These are phyloP conservation scores for Aspergillus oerlinghausenensis DNA, from an alignment of 2,329 filamentous ascomycete species.

Conservation along the genomic window DNA sequence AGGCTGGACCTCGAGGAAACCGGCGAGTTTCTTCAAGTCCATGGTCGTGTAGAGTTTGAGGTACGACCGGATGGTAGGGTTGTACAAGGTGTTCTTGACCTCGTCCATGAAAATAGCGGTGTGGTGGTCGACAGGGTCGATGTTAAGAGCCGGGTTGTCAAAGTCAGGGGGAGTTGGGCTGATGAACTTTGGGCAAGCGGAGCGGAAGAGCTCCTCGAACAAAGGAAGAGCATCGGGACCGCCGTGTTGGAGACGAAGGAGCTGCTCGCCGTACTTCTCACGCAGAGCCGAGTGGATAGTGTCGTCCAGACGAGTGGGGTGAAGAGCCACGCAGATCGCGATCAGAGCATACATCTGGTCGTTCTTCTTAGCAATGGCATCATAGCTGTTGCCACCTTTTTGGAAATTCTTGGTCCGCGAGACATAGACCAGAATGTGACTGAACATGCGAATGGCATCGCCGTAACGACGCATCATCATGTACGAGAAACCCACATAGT, in stretches of 20 bases:
- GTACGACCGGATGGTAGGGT: slow-evolving; percentile 96
- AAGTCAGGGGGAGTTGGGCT: slow-evolving; percentile 95
- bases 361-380: slow-evolving; percentile 99
- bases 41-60: slow-evolving; percentile 98
- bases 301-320: slow-evolving; percentile 94
- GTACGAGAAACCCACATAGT: slow-evolving; percentile 99
- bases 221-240: slow-evolving; percentile 92
- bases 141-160: slow-evolving; percentile 90
- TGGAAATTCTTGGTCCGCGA: slow-evolving; percentile 99
- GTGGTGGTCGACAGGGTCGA: slow-evolving; percentile 97
- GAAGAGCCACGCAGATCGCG: slow-evolving; percentile 97
- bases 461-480: slow-evolving; percentile 99
- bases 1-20: slow-evolving; percentile 94
- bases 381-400: slow-evolving; percentile 85
- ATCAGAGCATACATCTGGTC: slow-evolving; percentile 99
- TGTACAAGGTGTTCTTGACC: slow-evolving; percentile 99
- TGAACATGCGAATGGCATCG: slow-evolving; percentile 99
- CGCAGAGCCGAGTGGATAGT: slow-evolving; percentile 97
- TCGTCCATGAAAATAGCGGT: slow-evolving; percentile 98
- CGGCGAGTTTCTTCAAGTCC: slow-evolving; percentile 96
- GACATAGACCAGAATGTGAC: slow-evolving; percentile 98
- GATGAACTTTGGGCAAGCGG: slow-evolving; percentile 99
- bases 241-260: slow-evolving; percentile 91
- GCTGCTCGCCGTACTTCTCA: slow-evolving; percentile 99
- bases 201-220: slow-evolving; percentile 96